Evolutionary conservation across 2,329 filamentous ascomycete genomes (phyloP).

Genomic region (Xylaria sp.): DNA sequence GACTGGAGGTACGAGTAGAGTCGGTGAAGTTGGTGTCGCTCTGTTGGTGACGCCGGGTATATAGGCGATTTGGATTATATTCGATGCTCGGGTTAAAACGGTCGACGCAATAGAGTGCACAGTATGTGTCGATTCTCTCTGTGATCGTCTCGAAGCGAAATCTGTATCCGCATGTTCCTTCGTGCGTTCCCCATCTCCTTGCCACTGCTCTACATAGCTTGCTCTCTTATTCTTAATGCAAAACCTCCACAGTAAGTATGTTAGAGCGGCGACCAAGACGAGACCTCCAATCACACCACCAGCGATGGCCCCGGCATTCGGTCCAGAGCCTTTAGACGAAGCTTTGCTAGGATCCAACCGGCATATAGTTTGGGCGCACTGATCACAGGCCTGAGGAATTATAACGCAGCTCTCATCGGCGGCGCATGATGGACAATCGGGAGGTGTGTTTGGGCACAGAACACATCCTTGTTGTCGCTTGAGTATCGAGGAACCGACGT

Average conservation of each 20-base stretch:
- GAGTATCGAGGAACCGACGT: slow-evolving; percentile 41
- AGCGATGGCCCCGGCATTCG: slow-evolving; percentile 83
- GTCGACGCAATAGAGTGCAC: slow-evolving; percentile 93
- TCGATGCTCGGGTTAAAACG: slow-evolving; percentile 92
- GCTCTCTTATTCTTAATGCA: slow-evolving; percentile 80
- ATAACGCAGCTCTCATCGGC: slow-evolving; percentile 52
- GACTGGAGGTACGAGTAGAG: slow-evolving; percentile 84
- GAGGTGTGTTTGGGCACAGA: slow-evolving; percentile 50
- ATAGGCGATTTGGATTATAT: slow-evolving; percentile 99
- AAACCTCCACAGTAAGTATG: slow-evolving; percentile 86
- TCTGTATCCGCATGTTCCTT: slow-evolving; percentile 44
- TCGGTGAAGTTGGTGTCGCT: slow-evolving; percentile 81
- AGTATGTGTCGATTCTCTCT: slow-evolving; percentile 81
- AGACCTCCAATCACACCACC: slow-evolving; percentile 90
- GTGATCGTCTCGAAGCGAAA: slow-evolving; percentile 56
- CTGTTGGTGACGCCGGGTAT: slow-evolving; percentile 97
- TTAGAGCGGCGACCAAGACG: slow-evolving; percentile 72
- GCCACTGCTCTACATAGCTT: slow-evolving; percentile 63
- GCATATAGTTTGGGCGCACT: slow-evolving; percentile 57
- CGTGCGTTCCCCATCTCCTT: slow-evolving; percentile 57
- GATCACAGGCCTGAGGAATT: slow-evolving; percentile 51
- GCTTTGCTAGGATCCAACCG: slow-evolving; percentile 38
- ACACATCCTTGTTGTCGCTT: slow-evolving; percentile 52
- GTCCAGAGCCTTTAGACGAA: slow-evolving; percentile 42
- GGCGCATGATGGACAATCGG: slow-evolving; percentile 54